These are phyloP conservation scores for Hyaloscypha variabilis DNA, from an alignment of 495 filamentous ascomycete species.

Conservation along the genomic window DNA sequence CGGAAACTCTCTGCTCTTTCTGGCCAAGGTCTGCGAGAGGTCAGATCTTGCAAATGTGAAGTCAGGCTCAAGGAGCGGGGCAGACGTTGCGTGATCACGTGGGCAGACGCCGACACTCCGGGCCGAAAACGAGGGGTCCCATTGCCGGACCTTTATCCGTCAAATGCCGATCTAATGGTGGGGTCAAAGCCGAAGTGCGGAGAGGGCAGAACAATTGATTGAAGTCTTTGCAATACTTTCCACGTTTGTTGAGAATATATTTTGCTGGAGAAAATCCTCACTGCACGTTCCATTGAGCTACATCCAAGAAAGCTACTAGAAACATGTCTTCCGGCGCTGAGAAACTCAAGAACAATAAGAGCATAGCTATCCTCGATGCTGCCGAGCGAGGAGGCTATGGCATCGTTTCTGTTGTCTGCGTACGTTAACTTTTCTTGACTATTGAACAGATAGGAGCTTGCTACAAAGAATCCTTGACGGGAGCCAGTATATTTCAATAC, in stretches of 20 bases:
- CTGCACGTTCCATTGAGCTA: constrained; percentile 2
- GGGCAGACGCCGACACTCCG: neutral
- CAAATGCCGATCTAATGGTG: neutral
- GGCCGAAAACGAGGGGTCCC: neutral
- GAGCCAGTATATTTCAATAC: neutral
- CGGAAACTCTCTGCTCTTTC: no score
- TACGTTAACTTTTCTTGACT: neutral
- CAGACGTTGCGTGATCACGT: neutral
- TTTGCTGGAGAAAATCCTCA: neutral
- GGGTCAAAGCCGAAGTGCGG: constrained; percentile 1
- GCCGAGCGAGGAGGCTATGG: constrained; percentile 27
- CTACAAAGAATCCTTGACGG: no score
- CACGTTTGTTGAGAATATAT: neutral
- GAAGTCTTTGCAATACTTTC: neutral
- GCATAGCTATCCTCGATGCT: constrained; percentile 28
- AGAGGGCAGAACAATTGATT: neutral
- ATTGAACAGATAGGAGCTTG: no score
- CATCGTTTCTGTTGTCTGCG: constrained; percentile 29
- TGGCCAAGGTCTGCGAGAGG: no score
- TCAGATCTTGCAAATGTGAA: no score
- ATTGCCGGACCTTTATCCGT: neutral
- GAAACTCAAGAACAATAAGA: constrained; percentile 28
- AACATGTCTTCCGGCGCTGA: constrained; percentile 24
- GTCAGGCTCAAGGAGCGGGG: no score
- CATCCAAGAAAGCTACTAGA: neutral